Conservation (phyloP, 1,284 basidiomycete species). For the Xerocomus nothofagi region DNA sequence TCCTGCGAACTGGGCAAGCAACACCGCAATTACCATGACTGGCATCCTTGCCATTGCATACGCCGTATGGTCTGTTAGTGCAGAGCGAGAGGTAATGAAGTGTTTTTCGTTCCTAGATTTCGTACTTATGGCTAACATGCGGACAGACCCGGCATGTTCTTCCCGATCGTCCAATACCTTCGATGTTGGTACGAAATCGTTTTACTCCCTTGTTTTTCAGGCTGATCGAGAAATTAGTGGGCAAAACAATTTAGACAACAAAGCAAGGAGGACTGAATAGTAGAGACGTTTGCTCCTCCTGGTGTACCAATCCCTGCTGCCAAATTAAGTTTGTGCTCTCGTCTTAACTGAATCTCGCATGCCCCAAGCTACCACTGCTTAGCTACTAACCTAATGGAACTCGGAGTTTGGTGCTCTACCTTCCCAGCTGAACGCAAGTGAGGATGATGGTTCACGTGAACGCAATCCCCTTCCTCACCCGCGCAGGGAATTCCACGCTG, state of each 20-base stretch:
- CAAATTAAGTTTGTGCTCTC: neutral
- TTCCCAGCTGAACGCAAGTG: neutral
- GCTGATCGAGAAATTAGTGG: conserved; percentile 39
- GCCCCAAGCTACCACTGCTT: neutral
- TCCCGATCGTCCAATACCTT: conserved; percentile 59
- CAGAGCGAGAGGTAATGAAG: conserved; percentile 58
- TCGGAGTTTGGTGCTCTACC: neutral
- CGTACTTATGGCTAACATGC: conserved; percentile 5
- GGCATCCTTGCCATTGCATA: conserved; percentile 61
- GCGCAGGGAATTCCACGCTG: neutral
- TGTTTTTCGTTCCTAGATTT: neutral
- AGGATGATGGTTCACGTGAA: neutral
- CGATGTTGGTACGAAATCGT: conserved; percentile 52
- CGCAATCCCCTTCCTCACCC: neutral
- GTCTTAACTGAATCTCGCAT: neutral
- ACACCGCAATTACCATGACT: conserved; percentile 59
- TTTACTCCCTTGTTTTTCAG: neutral
- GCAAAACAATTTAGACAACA: conserved; percentile 48
- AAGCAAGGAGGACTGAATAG: conserved; percentile 22
- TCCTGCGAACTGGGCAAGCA: conserved; percentile 68
- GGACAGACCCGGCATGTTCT: conserved; percentile 37
- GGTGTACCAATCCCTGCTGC: conserved; percentile 1
- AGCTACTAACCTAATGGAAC: neutral
- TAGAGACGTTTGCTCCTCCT: neutral
- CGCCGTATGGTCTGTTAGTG: conserved; percentile 60